Evolutionary conservation across 371 early-diverging fungal species (phyloP).

Genomic region (Circinella minor): DNA sequence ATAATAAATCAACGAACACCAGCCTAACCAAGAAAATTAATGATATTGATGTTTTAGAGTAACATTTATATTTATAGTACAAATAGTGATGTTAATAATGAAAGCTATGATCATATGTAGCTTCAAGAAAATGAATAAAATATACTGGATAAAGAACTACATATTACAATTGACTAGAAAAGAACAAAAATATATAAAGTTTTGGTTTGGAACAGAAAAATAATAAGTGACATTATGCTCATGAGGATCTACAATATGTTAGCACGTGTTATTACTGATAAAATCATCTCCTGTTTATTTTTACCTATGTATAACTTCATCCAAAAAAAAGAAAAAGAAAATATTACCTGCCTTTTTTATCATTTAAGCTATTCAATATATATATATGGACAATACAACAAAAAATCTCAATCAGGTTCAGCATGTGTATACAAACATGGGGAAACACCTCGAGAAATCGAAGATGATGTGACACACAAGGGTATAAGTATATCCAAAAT

Average conservation of each 20-base stretch:
- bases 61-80: too few species aligned
- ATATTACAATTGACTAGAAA: not conserved
- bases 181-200: not conserved
- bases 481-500: not conserved
- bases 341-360: too few species aligned
- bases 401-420: not conserved
- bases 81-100: too few species aligned
- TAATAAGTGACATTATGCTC: constrained; percentile 59
- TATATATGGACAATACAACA: constrained; percentile 9
- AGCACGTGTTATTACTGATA: constrained; percentile 16
- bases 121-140: not conserved
- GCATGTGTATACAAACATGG: not conserved
- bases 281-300: not conserved
- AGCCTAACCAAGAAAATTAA: too few species aligned
- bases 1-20: too few species aligned
- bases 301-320: too few species aligned
- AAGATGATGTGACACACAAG: not conserved
- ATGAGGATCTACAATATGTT: constrained; percentile 42
- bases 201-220: constrained; percentile 18
- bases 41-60: too few species aligned
- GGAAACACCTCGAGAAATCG: not conserved
- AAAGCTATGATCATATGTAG: too few species aligned
- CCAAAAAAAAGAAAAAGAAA: too few species aligned
- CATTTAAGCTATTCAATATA: not conserved
- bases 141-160: not conserved